Conservation (phyloP, 345 rosid species). For the Jatropha curcas region DNA sequence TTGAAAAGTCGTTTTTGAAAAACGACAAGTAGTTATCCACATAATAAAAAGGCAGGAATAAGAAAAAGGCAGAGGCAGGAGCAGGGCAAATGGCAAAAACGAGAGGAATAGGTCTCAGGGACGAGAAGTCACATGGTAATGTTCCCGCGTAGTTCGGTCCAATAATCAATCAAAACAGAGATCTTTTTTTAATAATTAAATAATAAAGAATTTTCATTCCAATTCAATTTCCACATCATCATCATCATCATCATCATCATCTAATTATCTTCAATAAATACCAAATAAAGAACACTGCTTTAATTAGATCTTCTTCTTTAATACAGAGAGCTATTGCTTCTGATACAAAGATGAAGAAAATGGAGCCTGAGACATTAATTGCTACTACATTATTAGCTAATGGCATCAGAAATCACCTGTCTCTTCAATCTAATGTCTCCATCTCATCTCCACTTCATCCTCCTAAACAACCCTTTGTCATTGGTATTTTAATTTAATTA, state of each 20-base stretch:
- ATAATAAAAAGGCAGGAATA: no score
- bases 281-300: no score
- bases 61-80: no score
- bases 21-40: no score
- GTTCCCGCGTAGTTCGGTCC: background rate
- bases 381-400: conserved; percentile 24
- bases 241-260: no score
- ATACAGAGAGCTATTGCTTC: background rate
- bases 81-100: no score
- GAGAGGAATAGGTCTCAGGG: no score
- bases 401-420: conserved; percentile 30
- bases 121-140: background rate
- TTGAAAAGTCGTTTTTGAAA: no score
- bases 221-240: background rate
- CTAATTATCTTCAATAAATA: no score
- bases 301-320: no score
- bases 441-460: conserved; percentile 34
- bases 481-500: conserved; percentile 37
- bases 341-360: background rate
- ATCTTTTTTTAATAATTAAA: no score
- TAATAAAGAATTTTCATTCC: no score
- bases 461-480: conserved; percentile 70
- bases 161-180: background rate
- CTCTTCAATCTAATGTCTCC: conserved; percentile 31
- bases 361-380: conserved; percentile 31